Conservation (phyloP, 78 protist genomes). For the Diacronema lutheri region DNA sequence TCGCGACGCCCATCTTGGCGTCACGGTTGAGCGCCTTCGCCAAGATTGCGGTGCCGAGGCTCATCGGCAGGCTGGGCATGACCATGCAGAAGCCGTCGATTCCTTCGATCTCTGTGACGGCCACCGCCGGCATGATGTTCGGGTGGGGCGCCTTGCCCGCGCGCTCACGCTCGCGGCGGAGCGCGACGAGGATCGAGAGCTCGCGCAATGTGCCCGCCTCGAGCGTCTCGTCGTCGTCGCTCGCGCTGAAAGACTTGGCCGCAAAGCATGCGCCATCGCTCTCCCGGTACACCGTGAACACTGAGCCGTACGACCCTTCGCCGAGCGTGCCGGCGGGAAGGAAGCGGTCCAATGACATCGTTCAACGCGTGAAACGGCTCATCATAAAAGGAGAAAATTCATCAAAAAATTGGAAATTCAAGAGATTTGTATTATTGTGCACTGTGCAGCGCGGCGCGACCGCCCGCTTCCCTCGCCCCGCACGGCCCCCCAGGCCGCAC, state of each 20-base stretch:
- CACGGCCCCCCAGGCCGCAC: too few relatives aligned
- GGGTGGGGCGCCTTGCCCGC: not conserved
- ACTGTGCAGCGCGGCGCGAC: too few relatives aligned
- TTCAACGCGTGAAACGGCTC: too few relatives aligned
- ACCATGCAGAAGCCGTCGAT: not conserved
- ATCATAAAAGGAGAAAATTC: too few relatives aligned
- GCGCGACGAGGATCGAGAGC: not conserved
- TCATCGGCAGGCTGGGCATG: not conserved
- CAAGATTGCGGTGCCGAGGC: not conserved
- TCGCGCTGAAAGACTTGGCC: not conserved
- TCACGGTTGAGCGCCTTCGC: not conserved
- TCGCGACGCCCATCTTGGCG: not conserved
- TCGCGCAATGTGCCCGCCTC: slow-evolving; percentile 4
- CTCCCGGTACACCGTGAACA: not conserved
- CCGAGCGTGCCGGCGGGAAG: not conserved
- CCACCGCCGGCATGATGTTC: slow-evolving; percentile 10
- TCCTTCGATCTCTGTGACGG: not conserved
- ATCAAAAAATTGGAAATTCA: too few relatives aligned
- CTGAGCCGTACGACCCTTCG: slow-evolving; percentile 18
- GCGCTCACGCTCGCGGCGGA: not conserved
- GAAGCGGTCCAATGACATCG: too few relatives aligned
- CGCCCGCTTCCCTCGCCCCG: too few relatives aligned
- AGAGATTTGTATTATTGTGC: too few relatives aligned
- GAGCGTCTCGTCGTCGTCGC: not conserved
- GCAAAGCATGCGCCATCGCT: not conserved